phyloP scores from a whole-genome alignment of 768 basidiomycete genomes.

The Boletellus emodensis region DNA sequence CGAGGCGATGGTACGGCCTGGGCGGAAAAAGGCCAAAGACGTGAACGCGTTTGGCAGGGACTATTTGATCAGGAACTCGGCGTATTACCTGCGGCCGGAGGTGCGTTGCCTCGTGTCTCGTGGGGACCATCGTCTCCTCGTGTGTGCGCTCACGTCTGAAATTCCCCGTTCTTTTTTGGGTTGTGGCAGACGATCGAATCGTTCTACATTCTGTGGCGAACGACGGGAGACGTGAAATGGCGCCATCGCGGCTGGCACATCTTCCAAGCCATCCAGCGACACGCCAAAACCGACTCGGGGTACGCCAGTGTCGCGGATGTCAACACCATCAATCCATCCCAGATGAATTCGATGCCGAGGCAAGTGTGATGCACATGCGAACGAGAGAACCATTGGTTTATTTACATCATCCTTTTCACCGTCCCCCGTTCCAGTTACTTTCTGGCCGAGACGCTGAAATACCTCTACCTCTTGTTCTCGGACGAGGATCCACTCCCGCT shows the following conservation, averaged over 20 bases:
- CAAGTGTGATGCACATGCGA: slow-evolving; percentile 25
- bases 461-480: slow-evolving; percentile 65
- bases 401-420: not conserved
- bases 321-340: slow-evolving; percentile 33
- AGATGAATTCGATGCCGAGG: slow-evolving; percentile 68
- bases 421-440: slow-evolving; percentile 37
- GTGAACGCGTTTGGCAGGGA: slow-evolving; percentile 38
- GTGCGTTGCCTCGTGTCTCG: slow-evolving; percentile 33
- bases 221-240: slow-evolving; percentile 66
- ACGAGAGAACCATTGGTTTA: not conserved
- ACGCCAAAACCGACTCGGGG: slow-evolving; percentile 54
- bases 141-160: too few relatives aligned
- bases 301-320: slow-evolving; percentile 56
- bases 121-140: not conserved
- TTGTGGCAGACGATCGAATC: slow-evolving; percentile 64
- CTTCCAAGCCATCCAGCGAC: slow-evolving; percentile 59
- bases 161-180: not conserved
- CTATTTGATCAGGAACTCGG: slow-evolving; percentile 43
- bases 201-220: slow-evolving; percentile 65
- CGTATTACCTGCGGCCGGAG: slow-evolving; percentile 68
- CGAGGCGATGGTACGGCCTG: not conserved
- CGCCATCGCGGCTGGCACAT: slow-evolving; percentile 66
- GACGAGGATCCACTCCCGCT: slow-evolving; percentile 56
- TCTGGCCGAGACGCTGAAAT: slow-evolving; percentile 63
- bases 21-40: not conserved